phyloP scores from a whole-genome alignment of 164 flowering plant genomes.

The Liquidambar formosana region DNA sequence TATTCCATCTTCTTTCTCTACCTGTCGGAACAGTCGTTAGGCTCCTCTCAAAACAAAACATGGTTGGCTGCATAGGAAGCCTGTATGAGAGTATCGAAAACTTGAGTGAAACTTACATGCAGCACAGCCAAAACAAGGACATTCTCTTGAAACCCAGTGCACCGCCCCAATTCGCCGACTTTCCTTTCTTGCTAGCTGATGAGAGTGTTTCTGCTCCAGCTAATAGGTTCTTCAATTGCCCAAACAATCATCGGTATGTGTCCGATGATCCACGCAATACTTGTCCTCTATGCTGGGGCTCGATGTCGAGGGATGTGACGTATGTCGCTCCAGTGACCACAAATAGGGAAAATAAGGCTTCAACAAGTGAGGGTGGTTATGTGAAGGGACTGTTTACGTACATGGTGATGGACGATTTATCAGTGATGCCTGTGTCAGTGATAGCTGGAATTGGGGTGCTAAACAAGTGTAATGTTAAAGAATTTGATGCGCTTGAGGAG shows the following conservation, averaged over 20 bases:
- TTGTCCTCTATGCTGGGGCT: background rate
- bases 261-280: background rate
- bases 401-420: slow-evolving; percentile 13
- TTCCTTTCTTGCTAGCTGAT: background rate
- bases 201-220: background rate
- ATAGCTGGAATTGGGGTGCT: background rate
- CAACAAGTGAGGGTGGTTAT: background rate
- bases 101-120: slow-evolving; percentile 17
- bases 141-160: slow-evolving; percentile 5
- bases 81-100: slow-evolving; percentile 25
- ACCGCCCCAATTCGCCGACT: background rate
- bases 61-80: slow-evolving; percentile 22
- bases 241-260: background rate
- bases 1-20: slow-evolving; percentile 25
- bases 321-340: background rate
- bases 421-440: background rate
- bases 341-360: no score
- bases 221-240: background rate
- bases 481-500: background rate
- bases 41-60: slow-evolving; percentile 2
- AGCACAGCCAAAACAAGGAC: slow-evolving; percentile 6
- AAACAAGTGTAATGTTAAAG: background rate
- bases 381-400: background rate
- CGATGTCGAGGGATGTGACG: background rate
- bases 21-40: slow-evolving; percentile 16